Percentiles rank a stretch among this genome's conserved stretches.
Conservation (phyloP, 148 eudicot species). For the Rhododendron kiyosumense region DNA sequence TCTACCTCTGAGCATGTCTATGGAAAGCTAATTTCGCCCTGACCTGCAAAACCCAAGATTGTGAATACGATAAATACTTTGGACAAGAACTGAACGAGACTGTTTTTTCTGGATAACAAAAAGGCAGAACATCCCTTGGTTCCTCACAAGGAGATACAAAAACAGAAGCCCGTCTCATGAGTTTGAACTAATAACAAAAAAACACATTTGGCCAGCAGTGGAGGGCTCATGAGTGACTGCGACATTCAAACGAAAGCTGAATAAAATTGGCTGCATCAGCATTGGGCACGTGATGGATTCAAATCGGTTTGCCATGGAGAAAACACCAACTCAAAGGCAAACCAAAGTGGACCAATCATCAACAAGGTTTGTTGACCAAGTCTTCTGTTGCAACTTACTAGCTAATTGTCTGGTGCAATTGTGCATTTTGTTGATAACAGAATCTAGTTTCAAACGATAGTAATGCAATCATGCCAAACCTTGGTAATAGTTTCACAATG, state of each 20-base stretch:
- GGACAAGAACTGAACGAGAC: background rate
- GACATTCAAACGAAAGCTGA: background rate
- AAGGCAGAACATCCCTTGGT: background rate
- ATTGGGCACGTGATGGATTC: background rate
- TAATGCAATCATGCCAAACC: background rate
- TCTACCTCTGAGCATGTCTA: slow-evolving; percentile 81
- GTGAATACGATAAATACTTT: slow-evolving; percentile 12
- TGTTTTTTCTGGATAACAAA: background rate
- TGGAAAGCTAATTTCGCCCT: slow-evolving; percentile 63
- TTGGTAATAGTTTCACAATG: background rate
- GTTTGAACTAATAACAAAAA: background rate
- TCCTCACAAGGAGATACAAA: background rate
- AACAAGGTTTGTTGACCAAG: background rate
- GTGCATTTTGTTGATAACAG: background rate
- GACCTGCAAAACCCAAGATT: slow-evolving; percentile 49
- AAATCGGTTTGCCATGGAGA: background rate
- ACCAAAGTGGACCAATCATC: background rate
- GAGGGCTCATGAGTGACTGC: background rate
- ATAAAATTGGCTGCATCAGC: background rate
- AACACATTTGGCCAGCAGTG: background rate
- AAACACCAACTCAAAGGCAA: background rate
- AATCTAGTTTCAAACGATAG: background rate
- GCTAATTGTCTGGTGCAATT: background rate
- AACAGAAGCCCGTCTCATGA: background rate
- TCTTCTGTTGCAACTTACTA: background rate